phyloP scores from a whole-genome alignment of 2,329 filamentous ascomycete species.

The Diaporthe amygdali region DNA sequence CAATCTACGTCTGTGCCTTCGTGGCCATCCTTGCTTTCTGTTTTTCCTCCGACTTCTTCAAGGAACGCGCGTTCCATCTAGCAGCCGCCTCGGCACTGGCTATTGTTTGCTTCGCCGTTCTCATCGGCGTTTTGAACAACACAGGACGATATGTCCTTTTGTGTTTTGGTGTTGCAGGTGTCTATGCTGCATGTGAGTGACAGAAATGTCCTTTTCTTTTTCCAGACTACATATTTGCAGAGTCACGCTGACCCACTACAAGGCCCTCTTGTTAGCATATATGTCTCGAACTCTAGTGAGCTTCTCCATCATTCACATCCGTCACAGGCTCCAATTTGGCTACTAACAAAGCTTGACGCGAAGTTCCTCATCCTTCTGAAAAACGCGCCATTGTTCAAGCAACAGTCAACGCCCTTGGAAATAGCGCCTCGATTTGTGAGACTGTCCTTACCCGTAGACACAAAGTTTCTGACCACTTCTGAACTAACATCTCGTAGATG shows the following conservation, averaged over 20 bases:
- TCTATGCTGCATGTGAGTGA: constrained; percentile 18
- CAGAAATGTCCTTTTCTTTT: no score
- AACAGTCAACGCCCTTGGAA: constrained; percentile 15
- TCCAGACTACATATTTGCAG: background rate
- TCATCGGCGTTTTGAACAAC: constrained; percentile 10
- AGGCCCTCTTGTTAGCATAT: constrained; percentile 20
- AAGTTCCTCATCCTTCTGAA: constrained; percentile 15
- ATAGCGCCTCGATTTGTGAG: constrained; percentile 18
- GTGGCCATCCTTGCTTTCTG: constrained; percentile 19
- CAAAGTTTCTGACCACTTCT: background rate
- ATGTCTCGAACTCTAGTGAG: constrained; percentile 18
- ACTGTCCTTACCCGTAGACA: background rate
- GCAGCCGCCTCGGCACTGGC: constrained; percentile 1
- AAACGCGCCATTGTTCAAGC: constrained; percentile 19
- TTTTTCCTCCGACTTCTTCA: constrained; percentile 18
- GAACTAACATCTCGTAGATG: background rate
- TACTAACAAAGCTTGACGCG: background rate
- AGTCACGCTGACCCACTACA: background rate
- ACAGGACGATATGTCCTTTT: constrained; percentile 16
- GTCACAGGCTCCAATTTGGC: background rate
- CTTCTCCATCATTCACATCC: background rate
- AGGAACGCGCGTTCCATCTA: constrained; percentile 17
- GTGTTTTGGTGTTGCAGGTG: constrained; percentile 17
- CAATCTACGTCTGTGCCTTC: constrained; percentile 19
- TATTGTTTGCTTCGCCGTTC: constrained; percentile 9